Conservation (phyloP, 345 rosid genomes). For the Hibiscus trionum region DNA sequence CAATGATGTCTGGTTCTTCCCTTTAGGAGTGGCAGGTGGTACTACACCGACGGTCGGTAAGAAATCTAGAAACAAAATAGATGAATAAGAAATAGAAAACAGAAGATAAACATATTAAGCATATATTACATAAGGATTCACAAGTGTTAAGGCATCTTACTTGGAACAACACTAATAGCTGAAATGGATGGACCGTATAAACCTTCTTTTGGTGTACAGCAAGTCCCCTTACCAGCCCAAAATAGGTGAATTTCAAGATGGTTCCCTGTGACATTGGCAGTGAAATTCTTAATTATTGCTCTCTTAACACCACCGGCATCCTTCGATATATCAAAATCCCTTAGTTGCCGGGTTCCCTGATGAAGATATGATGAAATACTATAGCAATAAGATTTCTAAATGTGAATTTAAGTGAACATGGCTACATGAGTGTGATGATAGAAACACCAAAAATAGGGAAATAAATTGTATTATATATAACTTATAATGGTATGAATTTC, state of each 20-base stretch:
- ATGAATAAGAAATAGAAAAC: neutral
- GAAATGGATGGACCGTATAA: slow-evolving; percentile 49
- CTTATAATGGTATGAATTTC: too few species aligned
- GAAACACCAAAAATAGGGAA: neutral
- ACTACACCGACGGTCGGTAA: slow-evolving; percentile 5
- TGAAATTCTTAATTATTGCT: slow-evolving; percentile 25
- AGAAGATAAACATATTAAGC: neutral
- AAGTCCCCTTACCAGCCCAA: slow-evolving; percentile 73
- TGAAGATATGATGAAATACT: slow-evolving; percentile 4
- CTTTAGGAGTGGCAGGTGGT: neutral
- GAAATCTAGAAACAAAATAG: slow-evolving; percentile 14
- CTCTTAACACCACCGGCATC: slow-evolving; percentile 23
- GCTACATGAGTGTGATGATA: neutral
- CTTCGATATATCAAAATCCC: slow-evolving; percentile 33
- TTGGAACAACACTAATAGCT: slow-evolving; percentile 30
- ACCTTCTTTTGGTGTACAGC: slow-evolving; percentile 42
- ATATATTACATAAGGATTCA: neutral
- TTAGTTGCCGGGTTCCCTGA: slow-evolving; percentile 23
- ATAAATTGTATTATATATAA: neutral
- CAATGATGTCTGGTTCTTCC: slow-evolving; percentile 14
- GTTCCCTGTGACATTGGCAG: slow-evolving; percentile 37
- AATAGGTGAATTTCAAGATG: slow-evolving; percentile 51
- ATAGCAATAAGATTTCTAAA: neutral
- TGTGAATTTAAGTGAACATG: neutral
- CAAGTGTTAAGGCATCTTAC: slow-evolving; percentile 10